Conservation (phyloP, 148 eudicot genomes). For the Camellia granthamiana region DNA sequence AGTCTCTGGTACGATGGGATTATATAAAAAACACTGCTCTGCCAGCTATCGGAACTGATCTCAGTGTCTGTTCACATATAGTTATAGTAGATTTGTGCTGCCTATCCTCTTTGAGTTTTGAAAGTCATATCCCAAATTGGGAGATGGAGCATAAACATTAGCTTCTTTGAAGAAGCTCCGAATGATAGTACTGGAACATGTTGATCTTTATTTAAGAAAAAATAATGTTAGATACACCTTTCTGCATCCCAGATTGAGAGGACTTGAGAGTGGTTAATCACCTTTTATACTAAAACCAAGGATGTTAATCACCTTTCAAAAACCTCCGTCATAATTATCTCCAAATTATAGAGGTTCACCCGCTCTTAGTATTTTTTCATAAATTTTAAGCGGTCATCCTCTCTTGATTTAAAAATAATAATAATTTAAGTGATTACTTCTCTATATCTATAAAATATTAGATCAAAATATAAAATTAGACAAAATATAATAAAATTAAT, state of each 20-base stretch:
- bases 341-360: no score
- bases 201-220: not conserved
- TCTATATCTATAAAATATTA: no score
- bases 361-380: no score
- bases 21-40: not conserved
- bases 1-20: not conserved
- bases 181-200: not conserved
- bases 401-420: no score
- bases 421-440: no score
- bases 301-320: no score
- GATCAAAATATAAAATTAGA: no score
- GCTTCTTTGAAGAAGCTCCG: not conserved
- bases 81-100: not conserved
- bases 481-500: no score
- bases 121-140: not conserved
- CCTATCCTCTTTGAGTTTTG: not conserved
- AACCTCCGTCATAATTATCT: no score
- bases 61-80: not conserved
- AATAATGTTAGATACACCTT: not conserved
- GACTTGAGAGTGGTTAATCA: no score
- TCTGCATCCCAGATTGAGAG: not conserved
- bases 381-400: no score
- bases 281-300: not conserved
- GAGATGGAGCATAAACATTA: not conserved
- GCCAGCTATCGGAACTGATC: not conserved